Conservation (phyloP, 1,284 basidiomycete genomes). For the Cryptococcus neoformans region DNA sequence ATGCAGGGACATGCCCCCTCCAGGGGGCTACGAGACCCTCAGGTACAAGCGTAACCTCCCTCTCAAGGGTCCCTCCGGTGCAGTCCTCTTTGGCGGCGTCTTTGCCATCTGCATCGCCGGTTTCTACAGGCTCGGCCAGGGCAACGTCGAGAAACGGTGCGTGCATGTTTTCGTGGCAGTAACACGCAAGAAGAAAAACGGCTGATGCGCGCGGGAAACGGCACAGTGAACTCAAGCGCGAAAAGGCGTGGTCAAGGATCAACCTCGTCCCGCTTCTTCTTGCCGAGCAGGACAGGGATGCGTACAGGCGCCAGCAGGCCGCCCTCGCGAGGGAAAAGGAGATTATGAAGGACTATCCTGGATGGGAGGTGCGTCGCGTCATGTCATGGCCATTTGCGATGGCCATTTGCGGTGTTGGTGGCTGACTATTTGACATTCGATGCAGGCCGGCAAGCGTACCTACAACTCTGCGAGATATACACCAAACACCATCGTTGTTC, state of each 20-base stretch:
- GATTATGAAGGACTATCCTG: conserved; percentile 94
- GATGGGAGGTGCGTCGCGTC: conserved; percentile 80
- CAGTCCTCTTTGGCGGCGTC: conserved; percentile 80
- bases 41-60: conserved; percentile 97
- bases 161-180: conserved; percentile 33
- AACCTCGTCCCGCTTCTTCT: conserved; percentile 88
- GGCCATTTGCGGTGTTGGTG: neutral
- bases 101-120: conserved; percentile 84
- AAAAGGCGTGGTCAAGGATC: conserved; percentile 94
- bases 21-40: conserved; percentile 88
- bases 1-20: conserved; percentile 88
- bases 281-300: conserved; percentile 90
- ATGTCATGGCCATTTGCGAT: neutral
- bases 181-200: neutral
- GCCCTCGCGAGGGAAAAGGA: conserved; percentile 74
- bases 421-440: neutral
- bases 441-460: conserved; percentile 70
- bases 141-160: conserved; percentile 89
- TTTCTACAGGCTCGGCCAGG: conserved; percentile 86
- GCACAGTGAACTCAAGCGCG: conserved; percentile 79
- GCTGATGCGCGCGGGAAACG: neutral
- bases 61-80: conserved; percentile 82
- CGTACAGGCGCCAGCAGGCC: conserved; percentile 78
- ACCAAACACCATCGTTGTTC: conserved; percentile 55
- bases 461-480: conserved; percentile 82